A percentile compares a stretch with the other conserved stretches of the same genome.
These are phyloP conservation scores for Coleophoma crateriformis DNA, from an alignment of 2,329 filamentous ascomycete genomes.

Conservation along the genomic window DNA sequence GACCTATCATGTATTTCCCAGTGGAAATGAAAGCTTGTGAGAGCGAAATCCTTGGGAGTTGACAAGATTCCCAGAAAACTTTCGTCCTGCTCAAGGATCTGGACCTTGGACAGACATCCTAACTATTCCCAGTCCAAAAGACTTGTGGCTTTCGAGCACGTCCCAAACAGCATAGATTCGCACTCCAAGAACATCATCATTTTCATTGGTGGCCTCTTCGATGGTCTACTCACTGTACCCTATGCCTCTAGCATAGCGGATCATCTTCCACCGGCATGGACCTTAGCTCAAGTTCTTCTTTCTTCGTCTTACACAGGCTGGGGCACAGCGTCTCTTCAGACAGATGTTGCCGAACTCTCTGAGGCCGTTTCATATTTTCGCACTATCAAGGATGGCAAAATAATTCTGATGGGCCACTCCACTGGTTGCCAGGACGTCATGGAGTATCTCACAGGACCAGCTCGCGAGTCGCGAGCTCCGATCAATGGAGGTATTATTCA, in stretches of 20 bases:
- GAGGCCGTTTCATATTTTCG: conserved; percentile 43
- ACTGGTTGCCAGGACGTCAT: conserved; percentile 66
- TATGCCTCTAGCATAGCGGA: conserved; percentile 37
- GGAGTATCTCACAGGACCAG: conserved; percentile 47
- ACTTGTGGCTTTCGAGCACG: conserved; percentile 28
- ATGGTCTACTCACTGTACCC: conserved; percentile 42
- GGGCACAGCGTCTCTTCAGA: conserved; percentile 37
- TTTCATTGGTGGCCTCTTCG: conserved; percentile 49
- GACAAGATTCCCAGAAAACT: background rate
- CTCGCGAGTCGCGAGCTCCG: conserved; percentile 27
- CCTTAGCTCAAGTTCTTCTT: conserved; percentile 38
- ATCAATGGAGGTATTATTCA: conserved; percentile 63
- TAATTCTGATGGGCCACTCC: conserved; percentile 66
- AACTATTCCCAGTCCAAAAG: conserved; percentile 13
- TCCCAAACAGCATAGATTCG: conserved; percentile 8
- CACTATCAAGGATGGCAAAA: conserved; percentile 36
- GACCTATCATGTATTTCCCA: background rate
- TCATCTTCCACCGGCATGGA: conserved; percentile 32
- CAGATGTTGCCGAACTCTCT: conserved; percentile 43
- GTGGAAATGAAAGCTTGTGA: background rate
- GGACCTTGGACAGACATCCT: too few relatives aligned
- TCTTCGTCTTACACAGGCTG: conserved; percentile 32
- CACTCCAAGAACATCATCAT: conserved; percentile 36
- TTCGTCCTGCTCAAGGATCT: background rate
- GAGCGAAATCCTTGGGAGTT: too few relatives aligned